Evolutionary conservation across 495 filamentous ascomycete genomes (phyloP).

Genomic region (Trichoderma erinaceum): DNA sequence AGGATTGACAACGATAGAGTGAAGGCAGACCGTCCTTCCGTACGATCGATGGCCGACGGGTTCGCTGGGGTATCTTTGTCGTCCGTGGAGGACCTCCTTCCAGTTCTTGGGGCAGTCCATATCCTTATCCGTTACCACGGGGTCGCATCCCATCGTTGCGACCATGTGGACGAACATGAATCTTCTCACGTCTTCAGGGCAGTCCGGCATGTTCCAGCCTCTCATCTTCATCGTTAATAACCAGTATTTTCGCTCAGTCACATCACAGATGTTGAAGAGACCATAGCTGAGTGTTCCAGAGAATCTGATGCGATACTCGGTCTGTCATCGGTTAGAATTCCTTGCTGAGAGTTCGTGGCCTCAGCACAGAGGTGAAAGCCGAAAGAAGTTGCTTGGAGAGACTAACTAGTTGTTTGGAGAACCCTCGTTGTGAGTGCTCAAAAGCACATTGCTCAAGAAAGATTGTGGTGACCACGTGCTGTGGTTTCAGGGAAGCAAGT

Average conservation of each 20-base stretch:
- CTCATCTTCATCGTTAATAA: constrained; percentile 42
- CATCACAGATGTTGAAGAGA: constrained; percentile 60
- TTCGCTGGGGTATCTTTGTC: constrained; percentile 16
- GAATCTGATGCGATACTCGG: constrained; percentile 69
- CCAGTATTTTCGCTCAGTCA: constrained; percentile 37
- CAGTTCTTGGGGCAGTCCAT: constrained; percentile 70
- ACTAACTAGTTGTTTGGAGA: background rate
- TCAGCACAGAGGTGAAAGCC: background rate
- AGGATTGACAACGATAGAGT: constrained; percentile 74
- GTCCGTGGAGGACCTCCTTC: constrained; percentile 32
- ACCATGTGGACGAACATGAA: constrained; percentile 79
- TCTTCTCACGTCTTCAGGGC: constrained; percentile 41
- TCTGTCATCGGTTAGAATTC: constrained; percentile 42
- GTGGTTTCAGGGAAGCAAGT: background rate
- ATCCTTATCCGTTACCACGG: constrained; percentile 62
- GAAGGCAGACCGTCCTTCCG: constrained; percentile 70
- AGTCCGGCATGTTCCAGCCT: constrained; percentile 43
- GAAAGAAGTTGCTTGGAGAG: background rate
- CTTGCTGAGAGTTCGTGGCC: background rate
- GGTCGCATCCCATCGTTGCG: constrained; percentile 57
- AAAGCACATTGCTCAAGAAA: background rate
- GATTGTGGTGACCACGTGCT: background rate
- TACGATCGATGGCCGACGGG: constrained; percentile 56
- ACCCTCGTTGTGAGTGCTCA: constrained; percentile 5
- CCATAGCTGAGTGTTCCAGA: constrained; percentile 79